Evolutionary conservation across 371 early-diverging fungal species (phyloP), one percentile per base, ranked within the genome.

Genomic region (Capillidium rhysosporum): DNA sequence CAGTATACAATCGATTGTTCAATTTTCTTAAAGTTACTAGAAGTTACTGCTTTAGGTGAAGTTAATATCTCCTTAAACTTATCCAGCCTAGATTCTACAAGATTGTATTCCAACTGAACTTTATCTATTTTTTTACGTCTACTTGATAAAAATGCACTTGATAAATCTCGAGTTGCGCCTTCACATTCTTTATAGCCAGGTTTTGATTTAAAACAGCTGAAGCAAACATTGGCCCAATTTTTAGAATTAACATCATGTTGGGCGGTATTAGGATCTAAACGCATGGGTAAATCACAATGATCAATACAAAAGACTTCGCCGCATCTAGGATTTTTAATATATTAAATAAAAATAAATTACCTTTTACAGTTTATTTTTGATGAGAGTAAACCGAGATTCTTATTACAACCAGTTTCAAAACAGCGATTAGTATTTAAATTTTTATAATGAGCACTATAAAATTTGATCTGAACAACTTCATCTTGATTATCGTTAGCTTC

Each of bases 61-160:
- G 34, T 34, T 4, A 34, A 12, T 4, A 34, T 12, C 12, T 34
- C 12, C 12, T 12, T 4, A 30, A 88, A 79, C 62, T 78, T 79
- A 62, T 83, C 90, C 51, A 92, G 64, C 12, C 94, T 69, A 62
- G 85, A 83, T 58, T 89, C 89, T 7, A 90, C 63, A 49, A 86
- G 75, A 62, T 89, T 93, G 16, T 75, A 75, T 52, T 90, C 91
- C 48, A 93, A 23, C 12, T 52, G 52, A 1, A 38, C 20, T 38
- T 41, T 52, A 38, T 52, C 52, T 24, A 52, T 23, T 25, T 5
- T 16, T 26, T 52, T 39, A 7, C 24, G 14, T 16, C 52, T 16
- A 40, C 10, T 21, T 14, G 7, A 20, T 2, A 25, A 2, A 14
- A 52, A 52, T 20, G 2, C 21, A 9, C 9, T 23, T 24, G 41